Evolutionary conservation across 805 yeast species (phyloP).

Genomic region (Candida piceae): DNA sequence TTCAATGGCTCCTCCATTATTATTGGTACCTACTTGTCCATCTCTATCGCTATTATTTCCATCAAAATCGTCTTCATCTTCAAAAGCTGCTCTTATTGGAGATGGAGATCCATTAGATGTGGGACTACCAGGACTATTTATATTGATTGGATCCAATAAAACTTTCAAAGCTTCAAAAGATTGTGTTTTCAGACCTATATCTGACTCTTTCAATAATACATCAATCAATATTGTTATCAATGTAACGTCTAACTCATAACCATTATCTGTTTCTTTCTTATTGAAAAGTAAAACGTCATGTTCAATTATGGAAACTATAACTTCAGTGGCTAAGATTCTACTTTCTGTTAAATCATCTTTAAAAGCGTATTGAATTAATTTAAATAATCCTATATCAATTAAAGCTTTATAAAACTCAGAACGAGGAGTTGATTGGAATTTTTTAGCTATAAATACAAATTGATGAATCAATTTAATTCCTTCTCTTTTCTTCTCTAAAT

Average conservation of each 20-base stretch:
- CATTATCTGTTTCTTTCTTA: constrained; percentile 14
- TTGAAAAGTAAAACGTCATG: constrained; percentile 68
- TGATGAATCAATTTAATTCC: constrained; percentile 80
- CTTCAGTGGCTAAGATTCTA: constrained; percentile 72
- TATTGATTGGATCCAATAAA: constrained; percentile 52
- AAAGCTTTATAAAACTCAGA: constrained; percentile 59
- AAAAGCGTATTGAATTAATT: constrained; percentile 68
- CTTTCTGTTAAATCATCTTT: constrained; percentile 42
- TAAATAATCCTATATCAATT: constrained; percentile 64
- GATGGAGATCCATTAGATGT: too few relatives aligned
- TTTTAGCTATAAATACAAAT: constrained; percentile 69
- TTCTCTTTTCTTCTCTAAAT: constrained; percentile 41
- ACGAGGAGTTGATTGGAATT: constrained; percentile 54
- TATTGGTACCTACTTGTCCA: neutral
- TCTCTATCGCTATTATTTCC: constrained; percentile 3
- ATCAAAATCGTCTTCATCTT: constrained; percentile 27
- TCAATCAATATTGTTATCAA: constrained; percentile 49
- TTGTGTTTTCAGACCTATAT: constrained; percentile 73
- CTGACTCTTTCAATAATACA: constrained; percentile 56
- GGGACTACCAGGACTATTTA: constrained; percentile 9
- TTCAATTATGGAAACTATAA: constrained; percentile 75
- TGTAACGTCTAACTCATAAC: constrained; percentile 33
- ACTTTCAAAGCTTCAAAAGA: constrained; percentile 78
- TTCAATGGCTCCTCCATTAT: neutral
- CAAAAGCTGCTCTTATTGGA: too few relatives aligned